Evolutionary conservation across 2,329 filamentous ascomycete species (phyloP).

Genomic region (Akanthomyces lecanii): DNA sequence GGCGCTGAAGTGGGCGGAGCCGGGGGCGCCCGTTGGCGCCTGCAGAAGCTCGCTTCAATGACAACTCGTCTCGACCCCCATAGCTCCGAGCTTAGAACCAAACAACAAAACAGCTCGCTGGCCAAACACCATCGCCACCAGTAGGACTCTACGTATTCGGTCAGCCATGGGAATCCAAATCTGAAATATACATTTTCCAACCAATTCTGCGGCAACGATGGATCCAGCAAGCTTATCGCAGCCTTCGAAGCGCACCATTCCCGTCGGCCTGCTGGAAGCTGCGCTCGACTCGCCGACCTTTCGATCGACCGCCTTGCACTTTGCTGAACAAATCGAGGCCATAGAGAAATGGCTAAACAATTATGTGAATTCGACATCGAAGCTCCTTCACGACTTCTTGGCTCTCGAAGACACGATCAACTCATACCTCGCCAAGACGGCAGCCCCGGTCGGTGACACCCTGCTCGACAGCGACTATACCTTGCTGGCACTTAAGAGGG

Average conservation of each 20-base stretch:
- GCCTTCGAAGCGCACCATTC: slow-evolving; percentile 43
- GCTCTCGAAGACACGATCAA: slow-evolving; percentile 77
- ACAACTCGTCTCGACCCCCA: background rate
- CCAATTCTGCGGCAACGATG: slow-evolving; percentile 23
- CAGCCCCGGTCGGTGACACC: slow-evolving; percentile 76
- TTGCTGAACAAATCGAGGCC: slow-evolving; percentile 84
- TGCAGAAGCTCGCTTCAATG: background rate
- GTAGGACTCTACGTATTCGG: background rate
- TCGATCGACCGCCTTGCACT: slow-evolving; percentile 79
- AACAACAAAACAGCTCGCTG: slow-evolving; percentile 3
- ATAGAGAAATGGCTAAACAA: slow-evolving; percentile 86
- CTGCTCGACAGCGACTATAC: slow-evolving; percentile 95
- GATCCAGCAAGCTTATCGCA: slow-evolving; percentile 21
- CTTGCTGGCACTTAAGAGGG: slow-evolving; percentile 75
- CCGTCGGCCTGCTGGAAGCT: slow-evolving; percentile 88
- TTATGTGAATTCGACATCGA: slow-evolving; percentile 51
- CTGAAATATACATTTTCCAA: background rate
- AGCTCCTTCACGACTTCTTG: slow-evolving; percentile 58
- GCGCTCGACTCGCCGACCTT: slow-evolving; percentile 95
- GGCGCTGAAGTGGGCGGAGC: slow-evolving; percentile 1
- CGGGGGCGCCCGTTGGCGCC: background rate
- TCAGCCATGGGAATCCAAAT: background rate
- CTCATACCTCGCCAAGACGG: slow-evolving; percentile 68
- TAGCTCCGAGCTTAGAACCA: background rate
- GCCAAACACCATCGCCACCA: background rate